Conservation (phyloP, 2,329 filamentous ascomycete species). For the Phialophora verrucosa region DNA sequence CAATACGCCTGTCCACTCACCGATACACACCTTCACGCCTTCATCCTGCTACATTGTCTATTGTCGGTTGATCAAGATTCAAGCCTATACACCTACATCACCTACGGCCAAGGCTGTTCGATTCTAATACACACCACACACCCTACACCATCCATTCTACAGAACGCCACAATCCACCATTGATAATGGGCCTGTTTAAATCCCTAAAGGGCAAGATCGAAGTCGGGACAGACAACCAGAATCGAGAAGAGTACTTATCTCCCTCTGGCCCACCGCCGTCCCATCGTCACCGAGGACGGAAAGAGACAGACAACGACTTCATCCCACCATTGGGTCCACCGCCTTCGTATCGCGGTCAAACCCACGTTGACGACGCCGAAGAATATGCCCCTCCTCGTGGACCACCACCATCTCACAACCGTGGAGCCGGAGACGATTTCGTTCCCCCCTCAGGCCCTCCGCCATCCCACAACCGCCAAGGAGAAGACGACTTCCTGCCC, state of each 20-base stretch:
- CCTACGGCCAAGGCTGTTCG: not conserved
- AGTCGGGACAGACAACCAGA: slow-evolving; percentile 28
- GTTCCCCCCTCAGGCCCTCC: slow-evolving; percentile 30
- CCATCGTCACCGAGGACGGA: slow-evolving; percentile 11
- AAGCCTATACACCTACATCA: not conserved
- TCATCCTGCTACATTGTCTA: no score
- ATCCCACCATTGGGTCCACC: slow-evolving; percentile 25
- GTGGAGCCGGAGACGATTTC: slow-evolving; percentile 12
- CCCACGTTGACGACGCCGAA: not conserved
- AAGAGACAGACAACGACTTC: slow-evolving; percentile 6
- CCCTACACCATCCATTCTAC: no score
- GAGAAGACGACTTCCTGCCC: slow-evolving; percentile 20
- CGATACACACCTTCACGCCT: no score
- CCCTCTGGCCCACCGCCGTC: slow-evolving; percentile 39
- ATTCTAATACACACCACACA: not conserved
- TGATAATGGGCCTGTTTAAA: slow-evolving; percentile 36
- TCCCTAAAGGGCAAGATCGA: slow-evolving; percentile 36
- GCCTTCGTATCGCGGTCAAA: not conserved
- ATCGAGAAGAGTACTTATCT: slow-evolving; percentile 27
- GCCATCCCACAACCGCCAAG: not conserved
- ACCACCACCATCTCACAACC: slow-evolving; percentile 9
- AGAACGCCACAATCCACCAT: not conserved
- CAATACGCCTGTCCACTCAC: no score
- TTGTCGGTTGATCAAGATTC: no score
- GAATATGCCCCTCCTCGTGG: slow-evolving; percentile 27